Conservation (phyloP, 176 grass and related monocot genomes). For the Eragrostis curvula region DNA sequence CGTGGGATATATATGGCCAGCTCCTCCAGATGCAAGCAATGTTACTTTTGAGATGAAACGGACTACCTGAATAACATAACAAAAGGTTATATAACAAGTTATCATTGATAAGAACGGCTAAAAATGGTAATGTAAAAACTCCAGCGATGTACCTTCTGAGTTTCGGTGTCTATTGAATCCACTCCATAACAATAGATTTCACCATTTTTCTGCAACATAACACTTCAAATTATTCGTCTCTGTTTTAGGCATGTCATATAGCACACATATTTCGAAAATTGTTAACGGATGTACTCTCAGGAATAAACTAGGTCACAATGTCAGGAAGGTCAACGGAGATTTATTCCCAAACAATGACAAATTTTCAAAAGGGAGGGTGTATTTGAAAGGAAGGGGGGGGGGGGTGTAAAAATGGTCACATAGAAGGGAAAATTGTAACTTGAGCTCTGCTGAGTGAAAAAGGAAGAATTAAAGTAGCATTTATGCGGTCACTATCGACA, state of each 20-base stretch:
- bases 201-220: constrained; percentile 63
- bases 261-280: constrained; percentile 14
- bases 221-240: neutral
- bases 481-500: constrained; percentile 41
- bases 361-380: neutral
- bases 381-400: neutral
- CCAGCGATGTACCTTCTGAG: constrained; percentile 64
- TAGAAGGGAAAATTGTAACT: neutral
- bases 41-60: constrained; percentile 95
- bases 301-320: constrained; percentile 21
- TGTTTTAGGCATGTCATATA: constrained; percentile 3
- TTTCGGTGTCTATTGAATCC: constrained; percentile 85
- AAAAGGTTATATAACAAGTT: constrained; percentile 4
- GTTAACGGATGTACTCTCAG: neutral
- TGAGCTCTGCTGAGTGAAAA: neutral
- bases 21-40: constrained; percentile 93
- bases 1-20: constrained; percentile 91
- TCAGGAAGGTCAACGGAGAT: neutral
- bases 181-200: constrained; percentile 86
- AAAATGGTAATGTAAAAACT: constrained; percentile 24
- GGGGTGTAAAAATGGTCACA: neutral
- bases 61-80: constrained; percentile 61
- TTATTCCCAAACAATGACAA: neutral
- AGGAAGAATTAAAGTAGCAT: constrained; percentile 8
- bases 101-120: constrained; percentile 23